Base-by-base conservation (phyloP, 1,139 yeast species). In the Pichia sp. region DNA sequence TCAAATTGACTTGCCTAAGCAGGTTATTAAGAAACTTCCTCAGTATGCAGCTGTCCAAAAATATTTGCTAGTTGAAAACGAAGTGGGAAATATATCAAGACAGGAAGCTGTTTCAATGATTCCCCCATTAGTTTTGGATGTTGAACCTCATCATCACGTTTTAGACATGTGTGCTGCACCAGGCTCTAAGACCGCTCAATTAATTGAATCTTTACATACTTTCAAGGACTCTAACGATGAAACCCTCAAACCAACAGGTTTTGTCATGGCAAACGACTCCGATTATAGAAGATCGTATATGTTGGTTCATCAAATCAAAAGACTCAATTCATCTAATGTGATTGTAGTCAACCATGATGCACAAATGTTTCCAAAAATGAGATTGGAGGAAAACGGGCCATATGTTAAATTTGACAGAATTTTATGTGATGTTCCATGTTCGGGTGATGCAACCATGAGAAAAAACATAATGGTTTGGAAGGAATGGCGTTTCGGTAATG, bases 81-180 rank as follows among this genome's bases (percentile, higher is more conserved):
- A 90, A 57, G 97, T 90, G 23, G 99, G 99, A 55, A 92, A 95
- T 73, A 89, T 95, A 57, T 87, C 96, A 40, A 84, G 99, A 71
- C 99, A 95, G 72, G 99, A 95, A 72, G 97, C 98, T 0, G 99
- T 95, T 2, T 90, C 97, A 2, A 95, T 95, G 99, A 90, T 95
- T 62, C 99, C 99, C 45, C 99, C 99, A 8, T 78, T 95, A 63
- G 82, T 93, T 54, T 76, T 95, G 71, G 96, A 92, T 63, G 90
- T 95, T 54, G 73, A 90, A 72, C 93, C 99, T 29, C 88, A 90
- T 63, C 98, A 95, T 68, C 77, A 82, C 52, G 98, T 95, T 41
- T 76, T 95, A 62, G 99, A 95, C 68, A 88, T 95, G 90, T 95
- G 99, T 76, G 99, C 99, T 38, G 98, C 99, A 5, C 99, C 99